Evolutionary conservation across 2,329 filamentous ascomycete species (phyloP), one percentile per base, ranked within the genome.

Genomic region (Cladophialophora carrionii): DNA sequence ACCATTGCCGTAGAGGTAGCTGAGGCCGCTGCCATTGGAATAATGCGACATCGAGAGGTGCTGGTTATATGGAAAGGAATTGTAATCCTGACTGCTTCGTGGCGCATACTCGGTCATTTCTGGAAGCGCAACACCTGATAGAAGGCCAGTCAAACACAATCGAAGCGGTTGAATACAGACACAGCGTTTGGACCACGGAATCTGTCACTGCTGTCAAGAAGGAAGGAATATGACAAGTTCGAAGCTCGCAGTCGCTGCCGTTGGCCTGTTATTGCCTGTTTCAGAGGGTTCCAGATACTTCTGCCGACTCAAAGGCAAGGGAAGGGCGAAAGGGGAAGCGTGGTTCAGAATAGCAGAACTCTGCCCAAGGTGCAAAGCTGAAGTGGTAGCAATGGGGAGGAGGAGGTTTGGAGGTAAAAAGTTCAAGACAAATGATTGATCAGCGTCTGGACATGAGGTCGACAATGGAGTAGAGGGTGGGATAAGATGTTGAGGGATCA

Each of bases 81-180:
- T 68, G 64, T 74, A 76, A 26, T 75, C 75, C 59, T 78, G 75
- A 68, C 72, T 74, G 66, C 69, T 70, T 68, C 77, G 77, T 70
- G 76, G 76, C 64, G 74, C 73, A 73, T 77, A 79, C 53, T 73
- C 76, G 70, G 75, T 78, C 78, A 80, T 79, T 69, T 63, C 69
- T 66, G 48, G 46, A 66, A 60, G 59, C 64, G 62, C 62, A 66
- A 57, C 62, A 64, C 57, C 49, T 63, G 55, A 62, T 59, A 53
- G 46, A 63, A 61, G 12, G 56, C 55, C 62, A 61, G 67, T 69
- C 64, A 69, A 64, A 65, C 52, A 51, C 34, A 37, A 56, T 63
- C 43, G 57, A 37, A 48, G 57, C 63, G 63, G 63, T 43, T 64
- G 37, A 54, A 66, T 61, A 66, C 63, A 68, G 63, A 43, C 55